phyloP scores from a whole-genome alignment of 306 rosid species.

The Gillenia trifoliata region DNA sequence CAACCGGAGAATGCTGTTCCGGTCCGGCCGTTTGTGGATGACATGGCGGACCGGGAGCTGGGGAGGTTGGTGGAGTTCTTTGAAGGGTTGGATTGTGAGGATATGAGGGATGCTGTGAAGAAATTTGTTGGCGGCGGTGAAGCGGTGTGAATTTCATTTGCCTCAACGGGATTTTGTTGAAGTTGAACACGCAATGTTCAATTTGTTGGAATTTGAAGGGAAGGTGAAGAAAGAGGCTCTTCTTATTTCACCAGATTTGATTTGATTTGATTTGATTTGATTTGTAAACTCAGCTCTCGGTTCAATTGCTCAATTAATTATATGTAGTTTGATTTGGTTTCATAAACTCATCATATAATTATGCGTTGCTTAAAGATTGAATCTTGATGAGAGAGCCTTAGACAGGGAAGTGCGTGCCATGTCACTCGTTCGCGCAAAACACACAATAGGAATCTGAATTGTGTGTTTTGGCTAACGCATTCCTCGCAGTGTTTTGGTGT shows the following conservation, averaged over 20 bases:
- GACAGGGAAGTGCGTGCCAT: too few relatives aligned
- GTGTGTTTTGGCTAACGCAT: too few relatives aligned
- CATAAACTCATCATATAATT: neutral
- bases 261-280: neutral
- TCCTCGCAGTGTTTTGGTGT: neutral
- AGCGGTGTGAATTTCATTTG: neutral
- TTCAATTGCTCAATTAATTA: neutral
- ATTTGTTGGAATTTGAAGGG: neutral
- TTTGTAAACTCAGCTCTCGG: neutral
- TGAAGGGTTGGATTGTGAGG: slow-evolving; percentile 47
- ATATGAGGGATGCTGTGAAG: slow-evolving; percentile 75
- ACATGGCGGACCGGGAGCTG: slow-evolving; percentile 57
- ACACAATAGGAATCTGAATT: too few relatives aligned
- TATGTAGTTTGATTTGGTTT: neutral
- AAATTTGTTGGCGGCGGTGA: neutral
- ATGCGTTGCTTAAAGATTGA: neutral
- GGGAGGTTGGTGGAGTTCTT: slow-evolving; percentile 48
- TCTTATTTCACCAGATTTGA: neutral
- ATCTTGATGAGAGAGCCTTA: neutral
- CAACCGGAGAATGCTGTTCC: slow-evolving; percentile 82
- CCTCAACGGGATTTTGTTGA: neutral
- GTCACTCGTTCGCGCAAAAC: too few relatives aligned
- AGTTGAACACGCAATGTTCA: neutral
- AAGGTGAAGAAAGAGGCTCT: neutral
- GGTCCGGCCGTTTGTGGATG: slow-evolving; percentile 55